These are phyloP conservation scores for Hericium alpestre DNA, from an alignment of 768 basidiomycete species.

Conservation along the genomic window DNA sequence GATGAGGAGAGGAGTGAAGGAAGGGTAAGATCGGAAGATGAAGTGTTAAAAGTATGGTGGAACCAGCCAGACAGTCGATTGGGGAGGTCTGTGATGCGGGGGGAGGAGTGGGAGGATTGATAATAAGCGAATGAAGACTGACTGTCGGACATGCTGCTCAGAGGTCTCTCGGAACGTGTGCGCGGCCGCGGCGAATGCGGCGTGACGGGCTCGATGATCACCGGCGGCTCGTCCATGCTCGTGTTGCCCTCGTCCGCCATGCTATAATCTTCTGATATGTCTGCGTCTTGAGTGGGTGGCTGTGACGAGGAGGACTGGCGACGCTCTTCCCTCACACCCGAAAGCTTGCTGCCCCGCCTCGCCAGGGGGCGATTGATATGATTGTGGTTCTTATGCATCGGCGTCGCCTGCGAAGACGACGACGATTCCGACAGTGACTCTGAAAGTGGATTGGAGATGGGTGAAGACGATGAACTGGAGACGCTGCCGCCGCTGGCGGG, in stretches of 20 bases:
- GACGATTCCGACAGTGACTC: conserved; percentile 3
- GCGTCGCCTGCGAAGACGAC: not conserved
- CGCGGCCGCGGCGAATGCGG: conserved; percentile 44
- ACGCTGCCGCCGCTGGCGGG: conserved; percentile 26
- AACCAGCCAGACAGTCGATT: conserved; percentile 74
- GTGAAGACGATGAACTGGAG: conserved; percentile 34
- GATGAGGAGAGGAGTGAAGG: conserved; percentile 46
- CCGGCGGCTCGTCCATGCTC: conserved; percentile 33
- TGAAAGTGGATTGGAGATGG: conserved; percentile 23
- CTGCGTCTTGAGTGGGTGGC: conserved; percentile 16
- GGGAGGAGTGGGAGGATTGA: conserved; percentile 31
- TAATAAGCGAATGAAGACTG: conserved; percentile 31
- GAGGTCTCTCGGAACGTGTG: conserved; percentile 46
- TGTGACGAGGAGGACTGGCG: not conserved
- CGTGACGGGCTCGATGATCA: conserved; percentile 51
- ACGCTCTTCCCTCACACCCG: conserved; percentile 13
- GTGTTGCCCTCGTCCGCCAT: conserved; percentile 22
- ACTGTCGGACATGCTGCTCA: conserved; percentile 32
- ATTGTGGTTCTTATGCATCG: not conserved
- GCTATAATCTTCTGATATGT: conserved; percentile 19
- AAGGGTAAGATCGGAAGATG: conserved; percentile 61
- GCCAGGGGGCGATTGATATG: conserved; percentile 2
- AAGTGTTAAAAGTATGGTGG: conserved; percentile 64
- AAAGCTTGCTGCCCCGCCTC: conserved; percentile 10
- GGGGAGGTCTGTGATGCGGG: conserved; percentile 58